phyloP scores from a whole-genome alignment of 2,329 filamentous ascomycete species.

The Hypoxylon sp. region DNA sequence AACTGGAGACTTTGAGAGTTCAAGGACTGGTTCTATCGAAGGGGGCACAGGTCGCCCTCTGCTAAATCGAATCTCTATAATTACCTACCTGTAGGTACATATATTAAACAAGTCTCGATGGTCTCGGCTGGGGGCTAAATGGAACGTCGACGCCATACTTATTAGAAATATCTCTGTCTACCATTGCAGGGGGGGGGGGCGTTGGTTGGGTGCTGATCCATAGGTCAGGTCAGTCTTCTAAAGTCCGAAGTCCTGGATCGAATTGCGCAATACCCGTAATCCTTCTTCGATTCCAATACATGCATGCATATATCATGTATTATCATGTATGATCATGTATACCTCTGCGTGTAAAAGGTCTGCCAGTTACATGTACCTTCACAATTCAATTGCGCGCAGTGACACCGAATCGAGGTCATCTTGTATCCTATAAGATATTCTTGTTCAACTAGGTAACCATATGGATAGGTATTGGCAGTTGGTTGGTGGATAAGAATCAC shows the following conservation, averaged over 20 bases:
- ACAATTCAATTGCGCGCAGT: no score
- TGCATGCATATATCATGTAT: background rate
- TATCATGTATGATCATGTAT: background rate
- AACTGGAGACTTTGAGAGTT: slow-evolving; percentile 27
- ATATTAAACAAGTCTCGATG: slow-evolving; percentile 21
- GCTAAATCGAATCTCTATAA: background rate
- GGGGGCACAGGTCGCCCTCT: no score
- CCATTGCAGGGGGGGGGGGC: slow-evolving; percentile 12
- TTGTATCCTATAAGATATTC: background rate
- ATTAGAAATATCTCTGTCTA: slow-evolving; percentile 23
- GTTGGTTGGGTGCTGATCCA: slow-evolving; percentile 19
- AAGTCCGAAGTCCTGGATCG: slow-evolving; percentile 12
- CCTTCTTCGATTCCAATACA: background rate
- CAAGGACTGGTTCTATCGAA: no score
- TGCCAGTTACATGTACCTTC: no score
- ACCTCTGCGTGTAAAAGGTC: no score
- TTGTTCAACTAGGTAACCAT: no score
- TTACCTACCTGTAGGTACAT: background rate
- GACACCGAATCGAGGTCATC: background rate
- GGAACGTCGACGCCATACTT: slow-evolving; percentile 29
- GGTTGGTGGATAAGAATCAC: background rate
- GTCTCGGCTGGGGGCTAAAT: slow-evolving; percentile 31
- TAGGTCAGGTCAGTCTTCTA: slow-evolving; percentile 14
- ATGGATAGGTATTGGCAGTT: no score
- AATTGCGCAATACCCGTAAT: slow-evolving; percentile 22